Base-by-base conservation (phyloP, 2,329 filamentous ascomycete species). In the Neoarthrinium moseri region DNA sequence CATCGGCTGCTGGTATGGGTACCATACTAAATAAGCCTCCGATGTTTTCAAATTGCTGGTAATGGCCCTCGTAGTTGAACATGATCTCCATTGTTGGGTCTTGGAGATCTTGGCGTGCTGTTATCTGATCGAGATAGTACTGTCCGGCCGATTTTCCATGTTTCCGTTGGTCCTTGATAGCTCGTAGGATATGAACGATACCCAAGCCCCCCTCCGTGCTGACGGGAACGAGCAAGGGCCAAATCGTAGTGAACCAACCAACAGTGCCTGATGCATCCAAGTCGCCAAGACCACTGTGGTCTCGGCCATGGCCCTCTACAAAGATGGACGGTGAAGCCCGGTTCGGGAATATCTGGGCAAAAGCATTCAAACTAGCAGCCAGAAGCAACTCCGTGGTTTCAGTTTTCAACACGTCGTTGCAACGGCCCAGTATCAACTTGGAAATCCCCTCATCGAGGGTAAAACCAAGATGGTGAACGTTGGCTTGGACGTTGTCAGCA, bases 1-100 rank as follows among this genome's bases (percentile, higher is more conserved):
- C 15, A 10, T 47, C 45, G 6, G 38, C 30, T 8, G 45, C 32
- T 22, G 45, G 45, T 4, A 47, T 24, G 10, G 45, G 45, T 12
- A 47, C 11, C 45, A 47, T 47, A 8, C 32, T 27, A 32, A 47
- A 47, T 12, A 47, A 20, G 21, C 45, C 45, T n/a, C 43, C 39
- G 6, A 36, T 29, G 6, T 20, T 34, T 20, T 47, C 45, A 4
- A 47, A 27, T 26, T 47, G 45, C 23, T 47, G 45, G 13, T 43
- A 47, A 20, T 43, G 39, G 8, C 45, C 45, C 27, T 43, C 40
- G 5, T 47, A 47, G 32, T 47, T 47, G 39, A 47, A 43, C 12
- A 47, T 26, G 18, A 47, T 33, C 24, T 47, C 45, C 45, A 47
- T 35, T 18, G 45, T 20, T 24, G 30, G 8, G 23, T 20, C 30